phyloP scores from a whole-genome alignment of 495 filamentous ascomycete species.

The Talaromyces adpressus region DNA sequence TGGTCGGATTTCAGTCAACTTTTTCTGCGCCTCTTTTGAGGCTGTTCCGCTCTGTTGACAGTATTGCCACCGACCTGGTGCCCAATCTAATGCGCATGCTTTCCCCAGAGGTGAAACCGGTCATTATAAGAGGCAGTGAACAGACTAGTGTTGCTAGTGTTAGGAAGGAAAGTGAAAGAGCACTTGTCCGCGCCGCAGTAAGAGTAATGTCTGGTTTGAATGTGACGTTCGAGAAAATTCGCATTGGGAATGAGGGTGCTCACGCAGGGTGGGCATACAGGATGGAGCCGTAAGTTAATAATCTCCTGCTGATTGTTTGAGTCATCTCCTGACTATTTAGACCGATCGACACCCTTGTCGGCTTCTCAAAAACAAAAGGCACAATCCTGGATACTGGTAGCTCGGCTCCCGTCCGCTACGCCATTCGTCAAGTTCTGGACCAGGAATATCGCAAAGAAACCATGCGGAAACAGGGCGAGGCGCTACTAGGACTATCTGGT shows the following conservation, averaged over 20 bases:
- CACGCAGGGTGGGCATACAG: conserved; percentile 72
- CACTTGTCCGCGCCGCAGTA: conserved; percentile 70
- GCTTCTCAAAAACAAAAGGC: conserved; percentile 32
- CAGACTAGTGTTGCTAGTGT: conserved; percentile 70
- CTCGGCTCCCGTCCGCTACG: conserved; percentile 70
- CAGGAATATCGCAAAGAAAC: conserved; percentile 73
- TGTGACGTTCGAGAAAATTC: conserved; percentile 73
- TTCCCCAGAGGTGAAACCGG: conserved; percentile 83
- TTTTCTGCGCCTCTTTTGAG: conserved; percentile 56
- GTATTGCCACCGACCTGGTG: conserved; percentile 71
- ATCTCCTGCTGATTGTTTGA: neutral
- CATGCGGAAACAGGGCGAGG: conserved; percentile 49
- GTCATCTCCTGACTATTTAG: conserved; percentile 31
- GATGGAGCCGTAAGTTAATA: conserved; percentile 78
- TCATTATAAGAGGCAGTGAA: conserved; percentile 72
- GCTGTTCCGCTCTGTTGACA: conserved; percentile 67
- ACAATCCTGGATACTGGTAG: conserved; percentile 24
- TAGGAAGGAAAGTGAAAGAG: conserved; percentile 74
- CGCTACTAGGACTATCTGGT: conserved; percentile 46
- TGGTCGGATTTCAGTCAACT: conserved; percentile 47
- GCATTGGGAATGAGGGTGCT: conserved; percentile 60
- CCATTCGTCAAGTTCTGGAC: conserved; percentile 86
- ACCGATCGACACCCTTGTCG: conserved; percentile 59
- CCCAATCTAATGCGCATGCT: conserved; percentile 78
- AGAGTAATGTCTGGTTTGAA: conserved; percentile 71